These are phyloP conservation scores for Volvox africanus DNA, from an alignment of 139 green algal species.

Conservation along the genomic window DNA sequence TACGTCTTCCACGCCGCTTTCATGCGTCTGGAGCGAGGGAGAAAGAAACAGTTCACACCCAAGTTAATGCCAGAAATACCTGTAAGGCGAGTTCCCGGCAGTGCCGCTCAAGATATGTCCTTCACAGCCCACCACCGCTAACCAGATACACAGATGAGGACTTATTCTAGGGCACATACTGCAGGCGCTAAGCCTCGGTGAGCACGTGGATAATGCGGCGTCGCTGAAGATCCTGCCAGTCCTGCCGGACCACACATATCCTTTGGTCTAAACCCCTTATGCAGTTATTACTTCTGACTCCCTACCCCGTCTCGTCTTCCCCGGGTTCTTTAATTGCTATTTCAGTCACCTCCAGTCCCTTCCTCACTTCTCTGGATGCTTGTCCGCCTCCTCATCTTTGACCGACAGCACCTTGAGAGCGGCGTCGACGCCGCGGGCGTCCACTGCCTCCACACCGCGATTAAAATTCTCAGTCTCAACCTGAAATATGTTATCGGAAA, in stretches of 20 bases:
- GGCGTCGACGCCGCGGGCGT: constrained; percentile 66
- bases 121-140: too few species aligned
- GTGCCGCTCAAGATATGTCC: too few species aligned
- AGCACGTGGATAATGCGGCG: too few species aligned
- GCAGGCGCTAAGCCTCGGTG: too few species aligned
- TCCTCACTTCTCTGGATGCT: constrained; percentile 81
- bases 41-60: background rate
- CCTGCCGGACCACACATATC: too few species aligned
- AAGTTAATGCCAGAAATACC: too few species aligned
- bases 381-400: constrained; percentile 64
- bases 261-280: too few species aligned
- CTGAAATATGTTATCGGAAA: background rate
- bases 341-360: background rate
- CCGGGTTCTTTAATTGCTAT: background rate
- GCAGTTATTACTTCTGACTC: background rate
- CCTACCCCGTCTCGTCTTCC: background rate
- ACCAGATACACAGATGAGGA: too few species aligned
- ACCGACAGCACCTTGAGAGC: constrained; percentile 74
- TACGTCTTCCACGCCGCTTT: constrained; percentile 80
- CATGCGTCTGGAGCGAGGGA: constrained; percentile 69
- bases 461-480: constrained; percentile 73
- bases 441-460: constrained; percentile 59
- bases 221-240: too few species aligned
- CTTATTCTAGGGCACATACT: too few species aligned
- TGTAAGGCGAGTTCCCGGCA: too few species aligned